A percentile compares a stretch with the other conserved stretches of the same genome.
These are phyloP conservation scores for Podaxis sp. DNA, from an alignment of 768 basidiomycete species.

Conservation along the genomic window DNA sequence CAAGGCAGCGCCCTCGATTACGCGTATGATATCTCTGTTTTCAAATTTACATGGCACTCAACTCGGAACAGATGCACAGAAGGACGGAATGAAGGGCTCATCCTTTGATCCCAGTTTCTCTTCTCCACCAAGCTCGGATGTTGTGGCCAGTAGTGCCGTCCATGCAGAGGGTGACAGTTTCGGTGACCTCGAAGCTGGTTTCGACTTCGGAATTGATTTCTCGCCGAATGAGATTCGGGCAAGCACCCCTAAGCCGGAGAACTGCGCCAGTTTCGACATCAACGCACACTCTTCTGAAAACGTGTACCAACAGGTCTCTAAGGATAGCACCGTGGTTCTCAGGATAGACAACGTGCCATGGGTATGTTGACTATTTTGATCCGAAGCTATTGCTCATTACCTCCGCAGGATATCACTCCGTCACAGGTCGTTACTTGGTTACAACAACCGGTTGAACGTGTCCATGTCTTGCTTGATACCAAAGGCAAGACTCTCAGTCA, in stretches of 20 bases:
- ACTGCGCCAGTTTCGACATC: constrained; percentile 14
- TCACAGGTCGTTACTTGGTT: constrained; percentile 65
- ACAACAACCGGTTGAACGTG: constrained; percentile 62
- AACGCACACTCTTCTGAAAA: constrained; percentile 14
- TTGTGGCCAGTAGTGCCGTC: constrained; percentile 10
- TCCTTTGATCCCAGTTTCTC: constrained; percentile 30
- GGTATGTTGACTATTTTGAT: neutral
- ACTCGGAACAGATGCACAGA: neutral
- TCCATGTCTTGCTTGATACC: constrained; percentile 74
- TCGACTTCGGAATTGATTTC: constrained; percentile 37
- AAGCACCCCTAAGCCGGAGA: constrained; percentile 39
- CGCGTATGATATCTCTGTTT: neutral
- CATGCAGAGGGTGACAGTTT: constrained; percentile 7
- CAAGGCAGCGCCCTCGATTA: neutral
- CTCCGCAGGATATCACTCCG: constrained; percentile 74
- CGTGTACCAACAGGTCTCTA: constrained; percentile 12
- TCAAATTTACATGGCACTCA: constrained; percentile 2
- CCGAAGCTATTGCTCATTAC: neutral
- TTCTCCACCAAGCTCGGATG: constrained; percentile 25
- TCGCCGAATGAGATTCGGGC: constrained; percentile 30
- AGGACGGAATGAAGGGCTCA: constrained; percentile 10
- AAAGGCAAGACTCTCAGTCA: constrained; percentile 84
- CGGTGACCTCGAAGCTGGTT: constrained; percentile 32
- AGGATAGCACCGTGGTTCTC: constrained; percentile 54
- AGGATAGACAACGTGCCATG: constrained; percentile 81